Evolutionary conservation across 2,329 filamentous ascomycete species (phyloP), one percentile per base, ranked within the genome.

Genomic region (Penicillium sp.): DNA sequence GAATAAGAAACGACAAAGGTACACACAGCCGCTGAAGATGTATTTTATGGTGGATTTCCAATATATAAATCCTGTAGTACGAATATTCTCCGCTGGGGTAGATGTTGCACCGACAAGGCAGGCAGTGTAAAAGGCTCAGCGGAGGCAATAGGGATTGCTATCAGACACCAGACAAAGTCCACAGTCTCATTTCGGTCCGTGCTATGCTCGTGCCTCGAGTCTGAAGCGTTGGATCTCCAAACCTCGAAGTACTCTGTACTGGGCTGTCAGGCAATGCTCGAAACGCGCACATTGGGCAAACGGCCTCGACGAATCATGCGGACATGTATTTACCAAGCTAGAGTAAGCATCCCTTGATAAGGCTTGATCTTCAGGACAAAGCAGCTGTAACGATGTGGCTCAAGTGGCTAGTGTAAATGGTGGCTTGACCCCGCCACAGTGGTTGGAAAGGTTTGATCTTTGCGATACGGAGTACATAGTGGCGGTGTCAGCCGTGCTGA

Each of bases 391-490:
- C 35, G 9, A 41, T 41, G 35, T 41, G 35, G 13, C 35, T 41
- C 35, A 5, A 13, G 45, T 8, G 41, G 41, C 38, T 55, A 35
- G 30, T 60, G 57, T 11, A n/a, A 44, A 41, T 41, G 13, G 45
- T 48, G 49, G 57, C 50, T 60, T 44, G 41, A 30, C 15, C 48
- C 15, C 30, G 50, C 57, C 57, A 60, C 57, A 44, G 45, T 54
- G 45, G 30, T 17, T 44, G 49, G 44, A 11, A 30, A 45, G 15
- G 38, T 19, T 23, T 11, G 5, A 26, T 21, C 30, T 46, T 23
- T 30, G 26, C 50, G 48, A 2, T 30, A 38, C 35, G 35, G 15
- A 13, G 21, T 38, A 15, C 15, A 17, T 21, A n/a, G n/a, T 41
- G n/a, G 50, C 44, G 4, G 15, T 48, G 54, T 17, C 30, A 19